Base-by-base conservation (phyloP, 2,329 filamentous ascomycete species). In the Epichloe coenophiala region DNA sequence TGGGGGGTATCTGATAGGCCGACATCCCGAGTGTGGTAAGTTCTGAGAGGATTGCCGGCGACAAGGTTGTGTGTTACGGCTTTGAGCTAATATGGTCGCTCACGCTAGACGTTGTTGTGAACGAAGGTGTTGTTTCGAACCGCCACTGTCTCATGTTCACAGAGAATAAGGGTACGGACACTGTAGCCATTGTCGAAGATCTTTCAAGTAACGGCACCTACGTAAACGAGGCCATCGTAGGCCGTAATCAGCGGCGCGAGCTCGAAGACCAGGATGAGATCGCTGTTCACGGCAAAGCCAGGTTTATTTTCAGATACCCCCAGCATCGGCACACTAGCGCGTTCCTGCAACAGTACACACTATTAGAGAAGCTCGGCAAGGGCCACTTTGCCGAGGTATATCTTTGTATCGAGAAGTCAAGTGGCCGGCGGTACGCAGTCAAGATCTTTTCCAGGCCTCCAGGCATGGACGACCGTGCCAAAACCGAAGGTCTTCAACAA, bases 121-220 rank as follows among this genome's bases (percentile, higher is more conserved):
- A 86, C 51, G 83, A 86, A 47, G 83, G 81, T 1, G 87, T 87
- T 4, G 83, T 96, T 42, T 96, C 90, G 17, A 97, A 97, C 63
- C 79, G 90, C 4, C 86, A 90, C 65, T 88, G 83, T 56, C 68
- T 87, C 8, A 57, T 88, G 2, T 87, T 86, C 60, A 74, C 70
- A 21, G 76, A 81, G 61, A 78, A 78, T 54, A 78, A 78, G 56
- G 75, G 71, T 9, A 67, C 70, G 15, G 73, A 78, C 65, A 77
- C 73, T 57, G 75, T 80, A 41, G 91, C 88, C 8, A 78, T 97
- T 12, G 68, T 98, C 5, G 90, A 98, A 65, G 93, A 98, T 65
- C 71, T 97, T 19, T 98, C 93, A 6, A 93, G 83, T 63, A 98
- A 98, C 63, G 93, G 93, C 47, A 98, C 94, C 0, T 98, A 90